phyloP scores from a whole-genome alignment of 2,329 filamentous ascomycete species.

The Periglandula ipomoeae region DNA sequence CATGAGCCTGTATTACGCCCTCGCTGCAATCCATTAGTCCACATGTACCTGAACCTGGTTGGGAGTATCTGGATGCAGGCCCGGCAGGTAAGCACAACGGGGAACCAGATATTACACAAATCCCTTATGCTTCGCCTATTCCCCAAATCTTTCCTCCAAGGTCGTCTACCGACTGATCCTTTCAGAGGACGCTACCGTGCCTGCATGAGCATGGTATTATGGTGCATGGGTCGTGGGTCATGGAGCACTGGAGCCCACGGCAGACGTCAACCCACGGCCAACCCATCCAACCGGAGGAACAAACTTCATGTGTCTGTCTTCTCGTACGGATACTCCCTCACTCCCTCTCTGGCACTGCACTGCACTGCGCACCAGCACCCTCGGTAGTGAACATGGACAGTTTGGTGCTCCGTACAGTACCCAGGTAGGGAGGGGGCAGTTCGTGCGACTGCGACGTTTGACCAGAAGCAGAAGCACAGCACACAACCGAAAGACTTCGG shows the following conservation, averaged over 20 bases:
- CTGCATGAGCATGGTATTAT: constrained; percentile 5
- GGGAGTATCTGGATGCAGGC: no score
- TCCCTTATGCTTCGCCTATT: not conserved
- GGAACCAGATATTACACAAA: not conserved
- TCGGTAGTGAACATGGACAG: not conserved
- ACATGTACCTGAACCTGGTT: no score
- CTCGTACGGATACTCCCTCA: constrained; percentile 3
- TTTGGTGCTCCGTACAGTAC: not conserved
- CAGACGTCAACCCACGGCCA: no score
- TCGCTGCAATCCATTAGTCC: not conserved
- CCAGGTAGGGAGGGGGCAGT: not conserved
- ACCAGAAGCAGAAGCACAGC: not conserved
- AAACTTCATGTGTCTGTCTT: not conserved
- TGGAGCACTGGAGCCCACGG: not conserved
- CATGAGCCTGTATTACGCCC: not conserved
- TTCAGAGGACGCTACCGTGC: constrained; percentile 1
- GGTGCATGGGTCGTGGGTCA: not conserved
- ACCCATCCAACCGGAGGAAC: not conserved
- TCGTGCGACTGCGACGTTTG: constrained; percentile 4
- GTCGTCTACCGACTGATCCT: not conserved
- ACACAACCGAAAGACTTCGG: constrained; percentile 1
- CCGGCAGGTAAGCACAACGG: no score
- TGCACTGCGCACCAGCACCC: not conserved
- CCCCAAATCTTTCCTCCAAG: not conserved
- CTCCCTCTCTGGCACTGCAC: no score